Evolutionary conservation across 345 rosid species (phyloP).

Genomic region (Euclidium syriacum): DNA sequence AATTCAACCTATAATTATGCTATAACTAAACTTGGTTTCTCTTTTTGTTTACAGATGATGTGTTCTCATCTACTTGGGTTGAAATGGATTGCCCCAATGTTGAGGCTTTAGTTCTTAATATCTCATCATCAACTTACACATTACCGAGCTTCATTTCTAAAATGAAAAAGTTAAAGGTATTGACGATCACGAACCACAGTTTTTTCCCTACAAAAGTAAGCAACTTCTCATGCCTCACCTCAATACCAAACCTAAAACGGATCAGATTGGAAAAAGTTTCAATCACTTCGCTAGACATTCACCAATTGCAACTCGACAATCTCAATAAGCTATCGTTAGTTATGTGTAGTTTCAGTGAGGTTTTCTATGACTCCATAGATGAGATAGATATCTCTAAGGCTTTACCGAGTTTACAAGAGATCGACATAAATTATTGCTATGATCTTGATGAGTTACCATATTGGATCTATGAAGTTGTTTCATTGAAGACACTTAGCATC

Average conservation of each 20-base stretch:
- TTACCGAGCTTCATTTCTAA: constrained; percentile 39
- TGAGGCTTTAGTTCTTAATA: constrained; percentile 38
- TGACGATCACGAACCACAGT: constrained; percentile 35
- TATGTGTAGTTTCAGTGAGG: constrained; percentile 31
- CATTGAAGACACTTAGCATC: constrained; percentile 37
- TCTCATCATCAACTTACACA: constrained; percentile 22
- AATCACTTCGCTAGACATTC: constrained; percentile 14
- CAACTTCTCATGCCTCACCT: constrained; percentile 25
- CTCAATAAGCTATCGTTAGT: constrained; percentile 37
- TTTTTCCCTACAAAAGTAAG: constrained; percentile 25
- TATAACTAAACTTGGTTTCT: neutral
- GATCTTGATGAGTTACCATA: constrained; percentile 29
- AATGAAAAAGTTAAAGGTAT: constrained; percentile 36
- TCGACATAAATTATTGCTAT: constrained; percentile 36
- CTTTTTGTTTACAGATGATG: constrained; percentile 29
- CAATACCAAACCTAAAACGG: constrained; percentile 35
- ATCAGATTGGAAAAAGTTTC: constrained; percentile 38
- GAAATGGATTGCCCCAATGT: constrained; percentile 31
- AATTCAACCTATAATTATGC: too few species aligned
- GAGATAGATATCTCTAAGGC: neutral
- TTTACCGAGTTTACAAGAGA: constrained; percentile 39
- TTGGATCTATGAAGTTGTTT: constrained; percentile 20
- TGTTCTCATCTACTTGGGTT: constrained; percentile 34
- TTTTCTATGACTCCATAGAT: neutral
- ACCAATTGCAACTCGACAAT: neutral